Evolutionary conservation across 2,329 filamentous ascomycete genomes (phyloP).

Genomic region (Hymenoscyphus fructigenus): DNA sequence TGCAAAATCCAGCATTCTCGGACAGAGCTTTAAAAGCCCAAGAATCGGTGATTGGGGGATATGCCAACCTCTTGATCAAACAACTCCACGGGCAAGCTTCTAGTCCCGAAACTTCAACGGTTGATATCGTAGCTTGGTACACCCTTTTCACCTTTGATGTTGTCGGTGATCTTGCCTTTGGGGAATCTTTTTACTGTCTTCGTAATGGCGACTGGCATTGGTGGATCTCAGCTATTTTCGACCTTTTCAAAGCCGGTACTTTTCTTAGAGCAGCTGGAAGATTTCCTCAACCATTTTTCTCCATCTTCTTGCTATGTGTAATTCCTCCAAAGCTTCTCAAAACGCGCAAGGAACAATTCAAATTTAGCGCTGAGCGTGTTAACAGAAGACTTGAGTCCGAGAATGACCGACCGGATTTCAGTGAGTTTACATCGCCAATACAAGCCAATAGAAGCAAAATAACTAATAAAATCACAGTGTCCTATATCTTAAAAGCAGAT

Average conservation of each 20-base stretch:
- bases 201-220: slow-evolving; percentile 25
- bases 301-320: background rate
- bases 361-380: slow-evolving; percentile 13
- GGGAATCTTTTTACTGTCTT: slow-evolving; percentile 40
- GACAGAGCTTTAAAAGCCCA: slow-evolving; percentile 29
- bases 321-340: background rate
- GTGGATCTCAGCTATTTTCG: slow-evolving; percentile 19
- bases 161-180: slow-evolving; percentile 40
- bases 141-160: slow-evolving; percentile 36
- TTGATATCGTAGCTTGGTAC: slow-evolving; percentile 11
- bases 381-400: slow-evolving; percentile 36
- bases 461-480: background rate
- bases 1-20: slow-evolving; percentile 23
- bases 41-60: slow-evolving; percentile 36
- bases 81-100: slow-evolving; percentile 29
- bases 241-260: background rate
- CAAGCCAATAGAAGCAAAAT: background rate
- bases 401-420: slow-evolving; percentile 16
- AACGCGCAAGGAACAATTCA: background rate
- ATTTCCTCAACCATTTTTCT: background rate
- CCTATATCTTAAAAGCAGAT: slow-evolving; percentile 2
- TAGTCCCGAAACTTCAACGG: background rate
- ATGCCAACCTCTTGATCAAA: slow-evolving; percentile 32
- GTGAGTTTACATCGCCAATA: slow-evolving; percentile 24
- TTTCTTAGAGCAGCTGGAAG: slow-evolving; percentile 6